phyloP scores from a whole-genome alignment of 1,284 basidiomycete genomes.

The Gomphus sp. region DNA sequence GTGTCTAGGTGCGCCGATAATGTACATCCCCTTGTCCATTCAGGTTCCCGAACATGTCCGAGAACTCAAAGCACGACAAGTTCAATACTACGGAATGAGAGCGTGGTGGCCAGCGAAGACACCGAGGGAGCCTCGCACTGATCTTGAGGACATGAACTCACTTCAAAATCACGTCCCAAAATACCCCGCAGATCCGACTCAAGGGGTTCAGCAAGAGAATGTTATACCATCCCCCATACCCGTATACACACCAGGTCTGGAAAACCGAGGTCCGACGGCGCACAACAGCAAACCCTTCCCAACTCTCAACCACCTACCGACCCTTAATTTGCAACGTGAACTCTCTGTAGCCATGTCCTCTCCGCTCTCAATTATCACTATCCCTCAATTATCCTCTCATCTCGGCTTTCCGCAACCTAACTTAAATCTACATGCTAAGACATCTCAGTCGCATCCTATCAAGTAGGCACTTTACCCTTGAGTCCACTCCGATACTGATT shows the following conservation, averaged over 20 bases:
- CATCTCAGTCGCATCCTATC: slow-evolving; percentile 77
- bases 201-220: neutral
- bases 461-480: slow-evolving; percentile 42
- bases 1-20: slow-evolving; percentile 39
- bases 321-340: slow-evolving; percentile 33
- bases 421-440: slow-evolving; percentile 40
- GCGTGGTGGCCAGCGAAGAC: slow-evolving; percentile 46
- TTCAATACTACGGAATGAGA: slow-evolving; percentile 21
- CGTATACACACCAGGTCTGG: neutral
- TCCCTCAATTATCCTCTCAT: slow-evolving; percentile 14
- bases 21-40: slow-evolving; percentile 65
- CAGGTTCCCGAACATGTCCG: slow-evolving; percentile 57
- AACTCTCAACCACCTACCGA: slow-evolving; percentile 18
- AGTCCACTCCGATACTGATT: neutral
- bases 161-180: neutral
- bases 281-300: slow-evolving; percentile 14
- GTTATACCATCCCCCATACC: neutral
- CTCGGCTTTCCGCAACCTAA: slow-evolving; percentile 7
- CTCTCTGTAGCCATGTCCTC: slow-evolving; percentile 40
- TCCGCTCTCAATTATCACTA: slow-evolving; percentile 23
- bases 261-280: neutral
- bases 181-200: neutral
- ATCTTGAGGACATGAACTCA: neutral
- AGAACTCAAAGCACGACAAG: slow-evolving; percentile 55
- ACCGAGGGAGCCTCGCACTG: neutral